Evolutionary conservation across 352 stramenopile species (phyloP), one percentile per base, ranked within the genome.

Genomic region (Globisporangium sylvaticum): DNA sequence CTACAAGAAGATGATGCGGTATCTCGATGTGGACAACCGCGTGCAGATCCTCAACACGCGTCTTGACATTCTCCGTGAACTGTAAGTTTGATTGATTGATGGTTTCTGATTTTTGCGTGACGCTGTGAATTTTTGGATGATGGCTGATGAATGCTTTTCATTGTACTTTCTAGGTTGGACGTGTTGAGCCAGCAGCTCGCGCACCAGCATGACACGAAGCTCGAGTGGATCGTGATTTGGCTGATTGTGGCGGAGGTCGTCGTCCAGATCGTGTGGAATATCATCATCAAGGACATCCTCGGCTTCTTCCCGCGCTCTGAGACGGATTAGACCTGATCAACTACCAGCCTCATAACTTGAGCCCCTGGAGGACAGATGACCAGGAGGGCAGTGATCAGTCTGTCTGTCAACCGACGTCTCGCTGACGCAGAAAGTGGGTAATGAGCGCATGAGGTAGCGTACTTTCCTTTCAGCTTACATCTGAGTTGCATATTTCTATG

Each of bases 221-320:
- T 98, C 53, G 92, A 98, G 74, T 97, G 89, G 90, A 98, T 98
- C 70, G 88, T 98, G 44, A 98, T 98, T 62, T 97, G 90, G 89
- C 78, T 98, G 31, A 97, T 98, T 65, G 81, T 98, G 31, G 84
- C 87, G 1, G 91, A 97, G 71, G 88, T 98, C 22, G 88, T 90
- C 18, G 83, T 98, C 27, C 81, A 95, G 75, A 72, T 95, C 58
- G 85, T 92, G 59, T 95, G 87, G 87, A 92, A 95, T 64, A 95
- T 95, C 59, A 70, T 95, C 54, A 90, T 95, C 74, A 95, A 95
- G 72, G 87, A 95, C 66, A 90, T 95, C 64, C 75, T 95, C 1
- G 87, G 87, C n/a, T 93, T 92, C 68, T 94, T 95, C 63, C 85
- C 83, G 12, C 75, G 72, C 59, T 90, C 80, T 9, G 78, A 87